Evolutionary conservation across 371 early-diverging fungal species (phyloP).

Genomic region (Batrachochytrium dendrobatidis): DNA sequence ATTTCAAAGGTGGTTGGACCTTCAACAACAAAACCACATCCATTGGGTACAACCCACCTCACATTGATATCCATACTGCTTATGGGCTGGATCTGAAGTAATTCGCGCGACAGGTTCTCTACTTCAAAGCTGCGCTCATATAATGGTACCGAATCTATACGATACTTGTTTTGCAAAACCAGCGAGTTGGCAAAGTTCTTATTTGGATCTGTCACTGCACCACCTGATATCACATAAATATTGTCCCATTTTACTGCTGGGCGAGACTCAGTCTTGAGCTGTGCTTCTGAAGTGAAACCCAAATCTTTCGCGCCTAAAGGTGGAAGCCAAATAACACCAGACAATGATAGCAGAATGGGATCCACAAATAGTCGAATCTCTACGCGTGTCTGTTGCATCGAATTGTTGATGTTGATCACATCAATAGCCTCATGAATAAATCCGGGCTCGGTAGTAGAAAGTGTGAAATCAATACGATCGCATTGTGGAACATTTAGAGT

Average conservation of each 20-base stretch:
- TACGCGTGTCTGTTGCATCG: slow-evolving; percentile 54
- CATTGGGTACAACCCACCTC: slow-evolving; percentile 23
- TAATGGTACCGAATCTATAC: slow-evolving; percentile 10
- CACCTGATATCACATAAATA: slow-evolving; percentile 42
- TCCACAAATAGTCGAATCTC: slow-evolving; percentile 65
- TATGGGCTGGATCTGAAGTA: slow-evolving; percentile 21
- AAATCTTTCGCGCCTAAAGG: neutral
- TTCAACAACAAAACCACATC: slow-evolving; percentile 24
- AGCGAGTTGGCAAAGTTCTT: neutral
- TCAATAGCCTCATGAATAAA: slow-evolving; percentile 51
- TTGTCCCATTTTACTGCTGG: slow-evolving; percentile 47
- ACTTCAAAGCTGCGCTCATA: slow-evolving; percentile 28
- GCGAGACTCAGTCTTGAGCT: slow-evolving; percentile 2
- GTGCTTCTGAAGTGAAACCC: neutral
- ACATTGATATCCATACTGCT: slow-evolving; percentile 10
- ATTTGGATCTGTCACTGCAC: neutral
- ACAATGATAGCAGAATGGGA: neutral
- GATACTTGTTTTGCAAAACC: slow-evolving; percentile 14
- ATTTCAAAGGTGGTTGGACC: neutral
- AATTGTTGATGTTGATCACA: slow-evolving; percentile 65
- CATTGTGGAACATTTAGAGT: neutral
- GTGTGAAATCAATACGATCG: slow-evolving; percentile 49
- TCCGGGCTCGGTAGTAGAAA: slow-evolving; percentile 53
- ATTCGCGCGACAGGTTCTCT: slow-evolving; percentile 26
- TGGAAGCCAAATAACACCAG: neutral